Base-by-base conservation (phyloP, 768 basidiomycete genomes). In the Lactifluus rugatus region DNA sequence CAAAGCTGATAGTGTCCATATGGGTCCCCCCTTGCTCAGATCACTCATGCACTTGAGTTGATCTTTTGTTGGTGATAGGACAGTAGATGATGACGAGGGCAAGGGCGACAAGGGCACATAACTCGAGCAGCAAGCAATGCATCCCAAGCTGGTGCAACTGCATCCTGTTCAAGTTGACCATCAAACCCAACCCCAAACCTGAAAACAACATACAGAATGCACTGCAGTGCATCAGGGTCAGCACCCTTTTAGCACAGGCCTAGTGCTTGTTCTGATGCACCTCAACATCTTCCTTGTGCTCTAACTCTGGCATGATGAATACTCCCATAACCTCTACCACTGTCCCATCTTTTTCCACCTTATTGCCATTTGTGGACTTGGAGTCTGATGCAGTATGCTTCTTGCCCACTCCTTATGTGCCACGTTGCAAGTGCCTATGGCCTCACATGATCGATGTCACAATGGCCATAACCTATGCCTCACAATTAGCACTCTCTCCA, bases 131-230 rank as follows among this genome's bases (percentile, higher is more conserved):
- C 65, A 91, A 92, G 69, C 80, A 82, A 65, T 82, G 89, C 19
- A 89, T 91, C 25, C 89, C 89, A 5, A 89, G 88, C 69, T 91
- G 89, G 89, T 92, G 89, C 66, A 89, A 92, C 68, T 81, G 89
- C 19, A 87, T 92, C 46, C 71, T 92, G 5, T 91, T 83, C 83
- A 92, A 89, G 69, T 78, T 85, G 5, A 89, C 84, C 0, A 75
- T 87, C 25, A 66, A 73, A 31, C 78, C 77, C 16, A 76, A 76
- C 13, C 70, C 72, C 1, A 73, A 76, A 25, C 68, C 72, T 9
- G 76, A 75, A 34, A 72, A 72, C 16, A 73, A 76, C 10, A 70
- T 71, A 45, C 66, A 51, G 50, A 66, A 45, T 66, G 28, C 54
- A 5, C 57, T 73, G 37, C 69, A 75, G 67, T 69, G 67, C 5